Conservation (phyloP, 768 basidiomycete species). For the Mycena vitilis region DNA sequence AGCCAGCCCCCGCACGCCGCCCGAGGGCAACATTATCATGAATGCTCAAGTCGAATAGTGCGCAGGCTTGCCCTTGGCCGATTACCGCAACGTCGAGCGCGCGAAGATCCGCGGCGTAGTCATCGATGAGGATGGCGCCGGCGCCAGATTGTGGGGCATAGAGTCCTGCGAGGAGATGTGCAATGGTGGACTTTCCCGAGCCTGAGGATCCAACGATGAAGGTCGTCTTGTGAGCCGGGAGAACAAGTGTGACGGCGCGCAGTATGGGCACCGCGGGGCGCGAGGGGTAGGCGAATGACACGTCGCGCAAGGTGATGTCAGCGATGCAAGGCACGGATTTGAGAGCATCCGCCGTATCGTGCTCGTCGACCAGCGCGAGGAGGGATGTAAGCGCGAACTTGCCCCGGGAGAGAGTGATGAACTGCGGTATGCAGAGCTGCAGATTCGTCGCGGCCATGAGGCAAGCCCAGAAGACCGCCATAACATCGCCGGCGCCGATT, state of each 20-base stretch:
- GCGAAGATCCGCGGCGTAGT: conserved; percentile 80
- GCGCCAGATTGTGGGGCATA: conserved; percentile 76
- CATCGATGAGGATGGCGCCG: conserved; percentile 82
- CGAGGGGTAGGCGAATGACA: conserved; percentile 88
- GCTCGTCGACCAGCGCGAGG: conserved; percentile 65
- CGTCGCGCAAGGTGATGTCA: conserved; percentile 78
- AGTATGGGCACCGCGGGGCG: conserved; percentile 78
- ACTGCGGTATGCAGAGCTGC: conserved; percentile 87
- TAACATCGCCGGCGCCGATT: conserved; percentile 79
- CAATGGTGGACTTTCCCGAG: conserved; percentile 92
- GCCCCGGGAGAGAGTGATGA: conserved; percentile 83
- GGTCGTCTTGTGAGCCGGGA: conserved; percentile 84
- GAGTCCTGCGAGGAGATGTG: conserved; percentile 82
- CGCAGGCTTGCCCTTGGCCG: conserved; percentile 77
- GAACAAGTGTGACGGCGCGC: conserved; percentile 69
- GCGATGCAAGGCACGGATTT: conserved; percentile 62
- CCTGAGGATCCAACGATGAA: conserved; percentile 94
- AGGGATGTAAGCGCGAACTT: conserved; percentile 84
- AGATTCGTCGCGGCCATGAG: conserved; percentile 89
- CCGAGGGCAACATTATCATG: conserved; percentile 91
- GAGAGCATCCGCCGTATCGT: conserved; percentile 46
- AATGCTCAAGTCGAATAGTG: conserved; percentile 83
- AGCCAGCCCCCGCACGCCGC: conserved; percentile 67
- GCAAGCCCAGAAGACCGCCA: conserved; percentile 99
- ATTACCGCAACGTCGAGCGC: conserved; percentile 81